phyloP scores from a whole-genome alignment of 495 filamentous ascomycete genomes.

The Penicillium verhagenii region DNA sequence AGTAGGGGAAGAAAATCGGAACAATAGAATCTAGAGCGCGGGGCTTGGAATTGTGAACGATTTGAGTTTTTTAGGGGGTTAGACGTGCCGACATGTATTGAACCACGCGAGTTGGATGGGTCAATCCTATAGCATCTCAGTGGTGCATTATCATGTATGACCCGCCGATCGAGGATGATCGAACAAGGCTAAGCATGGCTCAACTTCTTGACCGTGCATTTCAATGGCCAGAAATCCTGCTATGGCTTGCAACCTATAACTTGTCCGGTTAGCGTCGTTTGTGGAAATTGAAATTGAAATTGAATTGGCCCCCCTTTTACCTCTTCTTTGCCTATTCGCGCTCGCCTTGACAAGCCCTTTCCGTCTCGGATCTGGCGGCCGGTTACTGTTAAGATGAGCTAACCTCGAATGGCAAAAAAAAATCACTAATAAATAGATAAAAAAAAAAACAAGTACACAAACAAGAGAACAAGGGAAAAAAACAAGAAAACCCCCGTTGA shows the following conservation, averaged over 20 bases:
- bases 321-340: not conserved
- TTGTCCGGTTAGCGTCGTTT: slow-evolving; percentile 7
- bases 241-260: not conserved
- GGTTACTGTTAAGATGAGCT: not conserved
- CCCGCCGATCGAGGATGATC: slow-evolving; percentile 20
- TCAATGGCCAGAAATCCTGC: not conserved
- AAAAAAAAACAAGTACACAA: not conserved
- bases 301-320: not conserved
- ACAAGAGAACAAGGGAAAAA: not conserved
- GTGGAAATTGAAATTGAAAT: not conserved
- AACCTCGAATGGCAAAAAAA: too few relatives aligned
- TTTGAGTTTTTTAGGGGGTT: slow-evolving; percentile 1
- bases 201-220: slow-evolving; percentile 13
- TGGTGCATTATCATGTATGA: not conserved
- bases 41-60: not conserved
- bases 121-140: not conserved
- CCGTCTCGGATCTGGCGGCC: slow-evolving; percentile 6
- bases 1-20: not conserved
- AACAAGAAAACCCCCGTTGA: not conserved
- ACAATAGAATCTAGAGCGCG: not conserved
- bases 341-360: slow-evolving; percentile 2
- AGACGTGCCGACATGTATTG: slow-evolving; percentile 2
- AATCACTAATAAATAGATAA: too few relatives aligned
- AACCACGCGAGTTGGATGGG: slow-evolving; percentile 1
- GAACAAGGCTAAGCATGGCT: slow-evolving; percentile 22